A percentile compares a stretch with the other conserved stretches of the same genome.
Conservation (phyloP, 805 yeast genomes). For the Dipodascopsis uninucleata region DNA sequence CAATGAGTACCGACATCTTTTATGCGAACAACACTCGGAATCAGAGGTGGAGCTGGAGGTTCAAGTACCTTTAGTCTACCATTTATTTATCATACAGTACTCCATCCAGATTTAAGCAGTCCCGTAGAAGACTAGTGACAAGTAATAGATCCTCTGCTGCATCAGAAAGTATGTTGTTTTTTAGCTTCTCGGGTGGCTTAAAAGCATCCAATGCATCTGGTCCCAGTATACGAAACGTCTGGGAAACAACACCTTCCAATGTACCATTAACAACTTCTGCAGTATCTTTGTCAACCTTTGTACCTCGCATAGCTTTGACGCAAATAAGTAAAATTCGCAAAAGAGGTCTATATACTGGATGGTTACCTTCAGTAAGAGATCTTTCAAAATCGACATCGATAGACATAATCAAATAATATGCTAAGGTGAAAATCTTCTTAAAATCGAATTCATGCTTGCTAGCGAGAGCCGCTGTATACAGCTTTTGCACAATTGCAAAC, state of each 20-base stretch:
- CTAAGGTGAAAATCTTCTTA: constrained; percentile 37
- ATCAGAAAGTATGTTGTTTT: background rate
- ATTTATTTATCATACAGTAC: constrained; percentile 4
- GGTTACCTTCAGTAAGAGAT: constrained; percentile 40
- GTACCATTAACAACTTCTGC: constrained; percentile 7
- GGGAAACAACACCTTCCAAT: constrained; percentile 16
- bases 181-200: background rate
- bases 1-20: background rate
- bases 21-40: too few relatives aligned
- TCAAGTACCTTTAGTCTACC: constrained; percentile 1
- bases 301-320: constrained; percentile 7
- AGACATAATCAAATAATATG: constrained; percentile 32
- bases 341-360: constrained; percentile 30
- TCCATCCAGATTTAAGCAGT: constrained; percentile 17
- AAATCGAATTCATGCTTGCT: constrained; percentile 28
- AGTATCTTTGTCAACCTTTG: background rate
- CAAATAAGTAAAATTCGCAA: constrained; percentile 29
- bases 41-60: too few relatives aligned
- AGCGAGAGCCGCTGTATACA: constrained; percentile 27
- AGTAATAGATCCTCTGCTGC: constrained; percentile 22
- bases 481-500: constrained; percentile 43
- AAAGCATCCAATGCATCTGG: constrained; percentile 21
- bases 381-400: constrained; percentile 40
- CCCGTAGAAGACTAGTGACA: constrained; percentile 19
- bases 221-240: constrained; percentile 17